Evolutionary conservation across 2,329 filamentous ascomycete genomes (phyloP).

Genomic region (Fusarium liriodendri): DNA sequence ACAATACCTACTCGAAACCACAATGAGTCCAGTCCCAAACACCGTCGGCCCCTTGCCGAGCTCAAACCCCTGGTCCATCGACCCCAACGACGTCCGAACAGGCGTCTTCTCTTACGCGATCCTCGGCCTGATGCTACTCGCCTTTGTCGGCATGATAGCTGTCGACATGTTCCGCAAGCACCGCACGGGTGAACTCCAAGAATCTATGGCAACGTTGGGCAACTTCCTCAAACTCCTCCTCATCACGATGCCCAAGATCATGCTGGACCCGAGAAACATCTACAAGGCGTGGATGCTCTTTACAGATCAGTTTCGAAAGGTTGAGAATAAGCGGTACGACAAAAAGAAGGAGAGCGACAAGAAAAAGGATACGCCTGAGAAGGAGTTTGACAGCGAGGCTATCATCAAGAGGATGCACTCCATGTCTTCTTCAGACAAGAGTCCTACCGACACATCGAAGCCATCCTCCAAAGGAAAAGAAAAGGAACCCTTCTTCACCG

Average conservation of each 20-base stretch:
- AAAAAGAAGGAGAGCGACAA: neutral
- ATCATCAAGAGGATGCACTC: slow-evolving; percentile 10
- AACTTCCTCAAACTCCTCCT: neutral
- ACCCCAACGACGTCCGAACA: neutral
- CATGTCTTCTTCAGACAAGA: neutral
- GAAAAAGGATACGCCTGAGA: neutral
- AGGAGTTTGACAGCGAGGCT: neutral
- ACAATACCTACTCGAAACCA: neutral
- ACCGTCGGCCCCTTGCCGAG: neutral
- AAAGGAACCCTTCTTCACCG: neutral
- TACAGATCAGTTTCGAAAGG: slow-evolving; percentile 29
- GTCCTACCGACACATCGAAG: neutral
- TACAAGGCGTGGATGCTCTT: slow-evolving; percentile 4
- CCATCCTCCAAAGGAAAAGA: neutral
- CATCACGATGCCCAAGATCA: neutral
- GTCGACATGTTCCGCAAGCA: slow-evolving; percentile 25
- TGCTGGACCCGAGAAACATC: slow-evolving; percentile 13
- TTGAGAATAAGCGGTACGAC: slow-evolving; percentile 4
- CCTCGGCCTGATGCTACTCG: slow-evolving; percentile 5
- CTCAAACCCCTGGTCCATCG: neutral
- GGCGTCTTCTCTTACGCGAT: slow-evolving; percentile 15
- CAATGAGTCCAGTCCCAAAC: neutral
- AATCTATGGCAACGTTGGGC: neutral
- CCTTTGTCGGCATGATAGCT: slow-evolving; percentile 17
- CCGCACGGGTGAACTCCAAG: slow-evolving; percentile 23